A percentile compares a stretch with the other conserved stretches of the same genome.
Conservation (phyloP, 1,284 basidiomycete genomes). For the Mycena sp. region DNA sequence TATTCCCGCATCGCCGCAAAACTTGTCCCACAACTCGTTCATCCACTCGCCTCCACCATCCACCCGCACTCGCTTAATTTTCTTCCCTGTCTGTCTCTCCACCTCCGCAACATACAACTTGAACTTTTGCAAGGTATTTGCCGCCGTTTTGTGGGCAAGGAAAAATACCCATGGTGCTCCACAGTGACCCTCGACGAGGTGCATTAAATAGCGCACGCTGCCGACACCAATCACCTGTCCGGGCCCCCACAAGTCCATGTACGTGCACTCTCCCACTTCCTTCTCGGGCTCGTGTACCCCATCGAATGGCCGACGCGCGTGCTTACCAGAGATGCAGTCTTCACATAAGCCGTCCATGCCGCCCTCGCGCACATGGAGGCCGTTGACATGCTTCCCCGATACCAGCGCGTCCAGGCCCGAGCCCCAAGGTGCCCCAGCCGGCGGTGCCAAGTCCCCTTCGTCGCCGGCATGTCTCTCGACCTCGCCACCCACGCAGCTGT, state of each 20-base stretch:
- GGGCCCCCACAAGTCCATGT: conserved; percentile 19
- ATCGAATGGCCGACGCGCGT: no score
- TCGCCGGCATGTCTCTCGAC: background rate
- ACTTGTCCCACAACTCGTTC: conserved; percentile 11
- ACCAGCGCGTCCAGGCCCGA: background rate
- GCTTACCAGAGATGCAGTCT: no score
- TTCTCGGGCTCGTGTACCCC: conserved; percentile 1
- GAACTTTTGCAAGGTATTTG: conserved; percentile 2
- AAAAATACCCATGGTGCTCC: background rate
- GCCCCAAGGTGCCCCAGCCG: background rate
- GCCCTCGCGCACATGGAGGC: no score
- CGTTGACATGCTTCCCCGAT: background rate
- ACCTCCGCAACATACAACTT: background rate
- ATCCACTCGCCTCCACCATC: conserved; percentile 8
- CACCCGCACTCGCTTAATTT: background rate
- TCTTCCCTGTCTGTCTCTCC: conserved; percentile 10
- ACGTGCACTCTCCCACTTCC: conserved; percentile 8
- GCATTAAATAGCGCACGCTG: background rate
- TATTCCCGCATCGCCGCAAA: conserved; percentile 27
- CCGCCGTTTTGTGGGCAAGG: conserved; percentile 4
- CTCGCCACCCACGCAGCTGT: background rate
- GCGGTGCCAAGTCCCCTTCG: conserved; percentile 2
- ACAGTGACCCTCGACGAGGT: conserved; percentile 4
- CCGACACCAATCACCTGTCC: conserved; percentile 2
- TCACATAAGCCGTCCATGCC: no score